Base-by-base conservation (phyloP, 192 early-diverging fungal genomes). In the Coemansia sp. region DNA sequence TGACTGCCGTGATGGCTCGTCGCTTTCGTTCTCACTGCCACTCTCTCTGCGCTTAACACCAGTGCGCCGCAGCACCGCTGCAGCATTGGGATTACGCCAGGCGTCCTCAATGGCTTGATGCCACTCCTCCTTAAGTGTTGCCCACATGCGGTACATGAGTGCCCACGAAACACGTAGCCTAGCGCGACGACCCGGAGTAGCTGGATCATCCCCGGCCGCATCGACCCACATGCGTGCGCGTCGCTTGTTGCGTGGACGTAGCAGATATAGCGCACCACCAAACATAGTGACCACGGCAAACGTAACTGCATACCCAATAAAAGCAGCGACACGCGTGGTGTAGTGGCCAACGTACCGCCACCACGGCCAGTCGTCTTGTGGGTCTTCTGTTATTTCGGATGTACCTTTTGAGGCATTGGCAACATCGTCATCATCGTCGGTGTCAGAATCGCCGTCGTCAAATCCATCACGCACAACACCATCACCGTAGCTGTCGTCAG, bases 121-220 rank as follows among this genome's bases (percentile, higher is more conserved):
- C 74, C 74, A 78, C 53, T 78, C 74, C 52, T 71, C 69, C 55
- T 78, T 78, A 15, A 78, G 61, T 21, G 74, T 67, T 10, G 62
- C 74, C 74, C 74, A 78, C 74, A 78, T 71, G 17, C 74, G 61
- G 74, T 78, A 62, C 74, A 78, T 78, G 57, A 78, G 54, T 40
- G 68, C 74, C 74, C 74, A 78, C 39, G 74, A 78, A 39, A 65
- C 55, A 7, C 69, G 69, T 65, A 78, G 55, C n/a, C 69, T 64
- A 1, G 68, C 74, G 21, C 74, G 74, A 11, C 74, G 68, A 8
- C 69, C 69, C 11, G 61, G 53, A 40, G 57, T 45, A 38, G 48
- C 53, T 0, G 58, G 41, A 15, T 67, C 64, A 21, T 71, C 74
- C 44, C 67, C 73, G 3, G 64, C 69, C 1, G 74, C 74, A 27